Percentiles rank a stretch among this genome's conserved stretches.
Conservation (phyloP, 1,139 yeast species). For the Taphrina deformans region DNA sequence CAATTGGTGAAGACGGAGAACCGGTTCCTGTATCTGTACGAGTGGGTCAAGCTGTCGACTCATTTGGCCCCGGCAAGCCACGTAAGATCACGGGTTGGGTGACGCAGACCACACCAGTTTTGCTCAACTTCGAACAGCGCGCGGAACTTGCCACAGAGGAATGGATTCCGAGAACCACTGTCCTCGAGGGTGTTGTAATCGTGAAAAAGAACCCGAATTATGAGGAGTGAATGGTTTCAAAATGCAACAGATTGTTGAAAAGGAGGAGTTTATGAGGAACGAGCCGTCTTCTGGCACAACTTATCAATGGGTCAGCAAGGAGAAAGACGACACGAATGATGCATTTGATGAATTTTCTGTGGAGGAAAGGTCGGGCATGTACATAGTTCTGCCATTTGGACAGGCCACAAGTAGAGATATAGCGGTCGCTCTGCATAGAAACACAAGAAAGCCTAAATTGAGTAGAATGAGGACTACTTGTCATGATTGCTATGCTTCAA, state of each 20-base stretch:
- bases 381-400: too few relatives aligned
- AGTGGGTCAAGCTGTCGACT: slow-evolving; percentile 98
- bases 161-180: slow-evolving; percentile 75
- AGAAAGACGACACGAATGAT: neutral
- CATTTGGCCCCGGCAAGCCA: slow-evolving; percentile 98
- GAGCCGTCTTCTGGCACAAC: too few relatives aligned
- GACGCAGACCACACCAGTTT: slow-evolving; percentile 95
- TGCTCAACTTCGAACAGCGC: slow-evolving; percentile 88
- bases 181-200: slow-evolving; percentile 90
- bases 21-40: slow-evolving; percentile 94
- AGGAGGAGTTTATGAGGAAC: neutral
- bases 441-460: neutral
- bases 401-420: neutral
- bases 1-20: slow-evolving; percentile 83
- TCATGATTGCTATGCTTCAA: too few relatives aligned
- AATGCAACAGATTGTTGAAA: too few relatives aligned
- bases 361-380: neutral
- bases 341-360: neutral
- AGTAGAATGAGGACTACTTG: too few relatives aligned
- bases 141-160: slow-evolving; percentile 97
- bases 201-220: slow-evolving; percentile 86
- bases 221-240: slow-evolving; percentile 59
- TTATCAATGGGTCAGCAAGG: neutral
- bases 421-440: neutral
- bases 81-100: slow-evolving; percentile 99